Evolutionary conservation across 1,284 basidiomycete species (phyloP), one percentile per base, ranked within the genome.

Genomic region (Rhizoctonia solani): DNA sequence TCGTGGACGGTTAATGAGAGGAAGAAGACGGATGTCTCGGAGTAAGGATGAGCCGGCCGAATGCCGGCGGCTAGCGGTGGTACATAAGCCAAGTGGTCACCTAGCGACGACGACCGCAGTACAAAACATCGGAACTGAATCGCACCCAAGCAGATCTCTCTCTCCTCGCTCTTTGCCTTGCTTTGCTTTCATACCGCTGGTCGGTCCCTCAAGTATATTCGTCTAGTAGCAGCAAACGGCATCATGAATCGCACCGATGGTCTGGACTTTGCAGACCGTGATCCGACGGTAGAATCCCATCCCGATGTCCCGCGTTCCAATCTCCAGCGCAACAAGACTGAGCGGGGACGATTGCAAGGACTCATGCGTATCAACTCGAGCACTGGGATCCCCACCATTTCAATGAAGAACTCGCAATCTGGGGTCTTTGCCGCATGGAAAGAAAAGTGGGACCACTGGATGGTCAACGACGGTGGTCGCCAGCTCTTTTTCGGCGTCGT

Each of bases 391-490:
- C 34, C 29, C 23, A 77, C 79, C 3, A 69, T 70, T 1, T 72
- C 72, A 25, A 73, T 74, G 19, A 72, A 73, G 2, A 78, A 79
- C 34, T 32, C 59, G 55, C 37, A 65, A 27, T 55, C 59, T 2
- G 74, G 73, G 54, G 74, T 77, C 72, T 76, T 79, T 54, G 76
- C 73, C 47, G 77, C 80, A 30, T 74, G 78, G 66, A 73, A 74
- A 47, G 80, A 85, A 70, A 83, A 77, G 71, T 82, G 85, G 74
- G 81, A 83, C 71, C 73, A 86, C 30, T 95, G 93, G 93, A 90
- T 93, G 89, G 91, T 94, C 75, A 95, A 95, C 75, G 92, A 95
- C 74, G 93, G 92, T 50, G 85, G 87, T 16, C 82, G 85, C 55
- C 82, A 85, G 63, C 70, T 94, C 32, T 91, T 93, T 80, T 91